These are phyloP conservation scores for Alloteropsis semialata DNA, from an alignment of 176 grass and related monocot genomes.

Conservation along the genomic window DNA sequence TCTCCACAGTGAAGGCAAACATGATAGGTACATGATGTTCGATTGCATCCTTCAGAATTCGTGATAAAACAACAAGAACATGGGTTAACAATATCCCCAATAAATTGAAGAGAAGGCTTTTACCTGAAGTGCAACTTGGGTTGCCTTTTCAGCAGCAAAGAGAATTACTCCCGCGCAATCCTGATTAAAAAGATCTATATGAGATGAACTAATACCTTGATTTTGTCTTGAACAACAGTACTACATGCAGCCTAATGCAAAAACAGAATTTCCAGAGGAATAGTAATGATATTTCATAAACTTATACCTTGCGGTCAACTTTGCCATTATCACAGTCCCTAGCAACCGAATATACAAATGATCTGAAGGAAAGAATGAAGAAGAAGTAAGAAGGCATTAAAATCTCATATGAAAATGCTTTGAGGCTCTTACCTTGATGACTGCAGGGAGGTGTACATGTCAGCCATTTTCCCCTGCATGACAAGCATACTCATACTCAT, in stretches of 20 bases:
- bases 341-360: constrained; percentile 96
- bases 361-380: constrained; percentile 43
- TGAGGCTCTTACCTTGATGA: constrained; percentile 67
- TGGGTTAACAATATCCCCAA: not conserved
- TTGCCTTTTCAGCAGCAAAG: constrained; percentile 88
- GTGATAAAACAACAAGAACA: not conserved
- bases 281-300: not conserved
- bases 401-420: constrained; percentile 19
- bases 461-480: constrained; percentile 85
- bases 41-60: not conserved
- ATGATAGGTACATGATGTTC: not conserved
- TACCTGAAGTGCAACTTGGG: constrained; percentile 96
- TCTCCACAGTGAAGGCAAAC: not conserved
- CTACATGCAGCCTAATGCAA: constrained; percentile 10
- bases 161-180: constrained; percentile 97
- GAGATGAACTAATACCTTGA: not conserved
- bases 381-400: constrained; percentile 23
- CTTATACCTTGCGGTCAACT: constrained; percentile 73
- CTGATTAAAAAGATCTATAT: constrained; percentile 32
- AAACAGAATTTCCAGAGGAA: not conserved
- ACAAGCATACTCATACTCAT: not conserved
- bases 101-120: constrained; percentile 18
- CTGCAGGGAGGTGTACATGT: constrained; percentile 97
- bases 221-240: constrained; percentile 14
- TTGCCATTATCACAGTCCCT: constrained; percentile 90